Evolutionary conservation across 768 basidiomycete species (phyloP), one percentile per base, ranked within the genome.

Genomic region (Leccinum pellstonianum): DNA sequence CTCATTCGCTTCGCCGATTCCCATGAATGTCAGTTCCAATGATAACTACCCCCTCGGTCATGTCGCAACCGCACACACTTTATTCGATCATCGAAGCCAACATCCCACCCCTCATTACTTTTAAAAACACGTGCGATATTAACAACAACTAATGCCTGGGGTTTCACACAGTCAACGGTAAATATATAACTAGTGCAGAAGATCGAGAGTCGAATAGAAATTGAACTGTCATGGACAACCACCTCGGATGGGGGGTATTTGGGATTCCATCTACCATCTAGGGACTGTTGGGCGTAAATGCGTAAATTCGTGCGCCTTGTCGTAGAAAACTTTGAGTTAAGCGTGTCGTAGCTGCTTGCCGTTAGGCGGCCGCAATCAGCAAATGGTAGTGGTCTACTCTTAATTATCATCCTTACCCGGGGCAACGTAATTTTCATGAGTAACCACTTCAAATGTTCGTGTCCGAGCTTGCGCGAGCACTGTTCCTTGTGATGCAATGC

Each of bases 401-500:
- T 56, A 68, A 66, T 35, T 29, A 29, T 62, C 54, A 55, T 47
- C 75, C 91, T 75, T 74, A 95, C 94, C 83, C 61, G 87, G 88
- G 54, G 91, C 92, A 61, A 83, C 79, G 74, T 96, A 97, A 66
- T 86, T 81, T 59, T 80, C 76, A 67, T 87, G 83, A 17, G 87
- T 78, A 33, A 90, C 79, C 56, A 94, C 92, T 54, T 93, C 89
- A 74, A 97, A 95, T 3, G 86, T 71, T 52, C 82, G 78, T 25
- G 94, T 93, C 46, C 81, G 80, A n/a, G 86, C 81, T 64, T 86
- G 80, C 47, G 91, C 88, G 25, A 97, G 82, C 25, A 84, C 76
- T 3, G 80, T 80, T 17, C 90, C 90, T 41, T 84, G 82, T 37
- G 82, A 81, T 17, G 83, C 81, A 50, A 85, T 70, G 47, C 75